Conservation (phyloP, 2,329 filamentous ascomycete genomes). For the Paracoccidioides lutzii region DNA sequence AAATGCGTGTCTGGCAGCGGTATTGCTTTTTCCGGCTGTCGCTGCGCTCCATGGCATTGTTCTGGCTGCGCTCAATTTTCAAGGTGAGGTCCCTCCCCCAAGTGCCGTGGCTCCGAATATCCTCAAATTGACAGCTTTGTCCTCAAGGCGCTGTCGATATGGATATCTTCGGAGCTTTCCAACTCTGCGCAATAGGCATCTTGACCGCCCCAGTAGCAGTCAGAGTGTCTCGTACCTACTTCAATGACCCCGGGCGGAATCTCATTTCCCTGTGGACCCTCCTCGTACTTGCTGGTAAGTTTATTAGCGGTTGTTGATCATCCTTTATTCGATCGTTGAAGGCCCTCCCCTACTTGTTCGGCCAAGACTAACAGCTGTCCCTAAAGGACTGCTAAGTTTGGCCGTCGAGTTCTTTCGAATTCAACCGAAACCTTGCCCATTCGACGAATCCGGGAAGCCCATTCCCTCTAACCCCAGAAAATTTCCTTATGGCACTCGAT, state of each 20-base stretch:
- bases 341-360: background rate
- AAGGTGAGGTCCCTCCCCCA: constrained; percentile 34
- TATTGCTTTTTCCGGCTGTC: constrained; percentile 49
- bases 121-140: background rate
- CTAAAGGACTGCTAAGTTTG: constrained; percentile 44
- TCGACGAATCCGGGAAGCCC: constrained; percentile 27
- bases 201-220: constrained; percentile 51
- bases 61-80: constrained; percentile 45
- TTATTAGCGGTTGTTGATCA: background rate
- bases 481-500: constrained; percentile 38
- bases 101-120: background rate
- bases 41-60: constrained; percentile 53
- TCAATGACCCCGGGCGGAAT: constrained; percentile 49
- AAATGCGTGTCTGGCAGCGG: constrained; percentile 51
- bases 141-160: constrained; percentile 48
- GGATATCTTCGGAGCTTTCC: constrained; percentile 56
- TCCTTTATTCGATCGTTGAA: background rate
- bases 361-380: background rate
- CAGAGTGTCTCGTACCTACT: constrained; percentile 50
- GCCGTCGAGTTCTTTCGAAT: constrained; percentile 52
- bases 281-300: constrained; percentile 45
- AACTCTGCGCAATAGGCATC: constrained; percentile 53
- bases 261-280: constrained; percentile 55
- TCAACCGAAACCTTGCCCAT: constrained; percentile 31
- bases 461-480: constrained; percentile 22